Conservation (phyloP, 805 yeast species). For the Kodamaea lidongshanica region DNA sequence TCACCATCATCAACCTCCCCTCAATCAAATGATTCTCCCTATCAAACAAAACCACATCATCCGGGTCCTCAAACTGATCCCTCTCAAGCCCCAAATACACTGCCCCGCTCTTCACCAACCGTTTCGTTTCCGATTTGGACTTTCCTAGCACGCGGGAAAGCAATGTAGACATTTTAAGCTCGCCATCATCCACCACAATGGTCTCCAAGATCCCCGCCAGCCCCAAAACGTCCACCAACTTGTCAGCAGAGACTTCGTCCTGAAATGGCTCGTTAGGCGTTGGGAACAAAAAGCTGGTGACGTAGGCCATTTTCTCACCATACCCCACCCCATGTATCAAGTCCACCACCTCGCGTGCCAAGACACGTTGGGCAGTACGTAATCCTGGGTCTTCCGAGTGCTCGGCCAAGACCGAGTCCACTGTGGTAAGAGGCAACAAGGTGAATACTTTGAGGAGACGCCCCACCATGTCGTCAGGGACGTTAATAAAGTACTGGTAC, state of each 20-base stretch:
- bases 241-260: constrained; percentile 41
- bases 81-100: constrained; percentile 63
- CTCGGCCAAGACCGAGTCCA: constrained; percentile 43
- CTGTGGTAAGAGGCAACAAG: constrained; percentile 57
- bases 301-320: constrained; percentile 59
- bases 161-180: constrained; percentile 46
- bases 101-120: constrained; percentile 64
- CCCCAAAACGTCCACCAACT: constrained; percentile 49
- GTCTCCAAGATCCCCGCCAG: constrained; percentile 47
- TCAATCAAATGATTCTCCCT: constrained; percentile 49
- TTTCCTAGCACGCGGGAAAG: constrained; percentile 44
- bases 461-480: constrained; percentile 69
- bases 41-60: constrained; percentile 44
- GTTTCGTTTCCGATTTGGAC: constrained; percentile 52
- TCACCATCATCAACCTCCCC: constrained; percentile 52
- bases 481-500: constrained; percentile 78
- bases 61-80: constrained; percentile 42
- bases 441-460: constrained; percentile 73
- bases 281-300: constrained; percentile 65
- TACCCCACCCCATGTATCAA: constrained; percentile 78
- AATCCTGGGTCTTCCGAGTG: constrained; percentile 58
- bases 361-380: constrained; percentile 65
- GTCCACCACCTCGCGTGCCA: constrained; percentile 84
- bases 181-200: constrained; percentile 29
- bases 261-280: constrained; percentile 44